These are phyloP conservation scores for Backusella sp. DNA, from an alignment of 192 early-diverging fungal genomes.

Conservation along the genomic window DNA sequence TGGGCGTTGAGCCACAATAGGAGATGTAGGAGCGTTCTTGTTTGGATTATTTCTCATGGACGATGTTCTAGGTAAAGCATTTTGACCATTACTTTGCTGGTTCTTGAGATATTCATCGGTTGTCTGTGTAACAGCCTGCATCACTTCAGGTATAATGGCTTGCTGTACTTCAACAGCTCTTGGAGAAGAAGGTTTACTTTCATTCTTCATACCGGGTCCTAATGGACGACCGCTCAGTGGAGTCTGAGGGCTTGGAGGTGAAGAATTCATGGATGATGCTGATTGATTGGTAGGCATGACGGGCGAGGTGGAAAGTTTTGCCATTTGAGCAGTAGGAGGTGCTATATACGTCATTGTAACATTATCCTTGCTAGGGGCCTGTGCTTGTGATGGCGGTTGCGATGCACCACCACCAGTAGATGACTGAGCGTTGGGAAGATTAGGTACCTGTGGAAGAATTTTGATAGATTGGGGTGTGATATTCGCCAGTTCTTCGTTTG, in stretches of 20 bases:
- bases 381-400: background rate
- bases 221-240: background rate
- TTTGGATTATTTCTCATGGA: background rate
- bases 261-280: background rate
- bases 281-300: background rate
- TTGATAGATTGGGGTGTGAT: slow-evolving; percentile 18
- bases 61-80: slow-evolving; percentile 15
- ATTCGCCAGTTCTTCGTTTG: slow-evolving; percentile 1
- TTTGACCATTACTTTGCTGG: background rate
- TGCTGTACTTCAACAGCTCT: slow-evolving; percentile 27
- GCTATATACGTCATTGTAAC: slow-evolving; percentile 27
- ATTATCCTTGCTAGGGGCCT: background rate
- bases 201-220: background rate
- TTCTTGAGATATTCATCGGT: slow-evolving; percentile 15
- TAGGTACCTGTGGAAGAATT: slow-evolving; percentile 22
- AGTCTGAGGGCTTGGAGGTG: background rate
- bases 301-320: background rate
- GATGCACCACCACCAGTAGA: background rate
- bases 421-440: background rate
- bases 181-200: slow-evolving; percentile 22
- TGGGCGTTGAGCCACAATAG: background rate
- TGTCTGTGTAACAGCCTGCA: slow-evolving; percentile 29
- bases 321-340: slow-evolving; percentile 20
- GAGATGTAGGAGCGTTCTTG: background rate
- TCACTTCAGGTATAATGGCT: slow-evolving; percentile 26